These are phyloP conservation scores for Coemansia linderi DNA, from an alignment of 371 early-diverging fungal genomes.

Conservation along the genomic window DNA sequence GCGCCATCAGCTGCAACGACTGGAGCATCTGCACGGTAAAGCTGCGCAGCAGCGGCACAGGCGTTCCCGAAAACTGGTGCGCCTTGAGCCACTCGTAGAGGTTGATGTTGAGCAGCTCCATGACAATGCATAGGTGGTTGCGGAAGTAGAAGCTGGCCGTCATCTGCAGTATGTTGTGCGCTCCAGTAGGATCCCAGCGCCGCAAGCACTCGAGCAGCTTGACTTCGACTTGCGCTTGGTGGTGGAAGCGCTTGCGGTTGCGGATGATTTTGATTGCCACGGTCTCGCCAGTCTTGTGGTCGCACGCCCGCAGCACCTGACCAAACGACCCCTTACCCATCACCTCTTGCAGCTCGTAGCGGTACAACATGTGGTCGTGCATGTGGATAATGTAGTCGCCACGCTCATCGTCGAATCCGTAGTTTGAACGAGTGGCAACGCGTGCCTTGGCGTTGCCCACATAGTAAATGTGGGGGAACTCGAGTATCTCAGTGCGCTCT, in stretches of 20 bases:
- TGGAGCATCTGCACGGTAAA: conserved; percentile 87
- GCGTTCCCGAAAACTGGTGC: conserved; percentile 89
- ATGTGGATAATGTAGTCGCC: conserved; percentile 87
- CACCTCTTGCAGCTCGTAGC: conserved; percentile 86
- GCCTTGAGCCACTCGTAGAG: conserved; percentile 96
- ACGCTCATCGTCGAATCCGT: conserved; percentile 88
- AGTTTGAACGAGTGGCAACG: conserved; percentile 28
- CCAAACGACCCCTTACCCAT: conserved; percentile 98
- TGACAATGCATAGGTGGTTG: conserved; percentile 92
- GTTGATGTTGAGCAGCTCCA: conserved; percentile 93
- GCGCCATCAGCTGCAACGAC: conserved; percentile 73
- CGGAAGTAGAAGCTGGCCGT: conserved; percentile 90
- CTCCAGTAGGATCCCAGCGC: conserved; percentile 79
- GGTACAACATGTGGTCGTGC: conserved; percentile 87
- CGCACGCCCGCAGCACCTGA: conserved; percentile 91
- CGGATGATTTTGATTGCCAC: conserved; percentile 96
- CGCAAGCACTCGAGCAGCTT: conserved; percentile 78
- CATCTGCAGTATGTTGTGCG: conserved; percentile 82
- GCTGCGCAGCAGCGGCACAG: conserved; percentile 76
- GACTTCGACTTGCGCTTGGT: conserved; percentile 93
- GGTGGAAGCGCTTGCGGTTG: conserved; percentile 93
- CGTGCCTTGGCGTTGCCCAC: conserved; percentile 68
- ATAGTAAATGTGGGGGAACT: conserved; percentile 81
- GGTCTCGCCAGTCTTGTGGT: conserved; percentile 82
- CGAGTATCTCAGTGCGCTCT: conserved; percentile 82